Percentiles rank a stretch among this genome's conserved stretches.
Conservation (phyloP, 2,329 filamentous ascomycete genomes). For the Aspergillus cejpii region DNA sequence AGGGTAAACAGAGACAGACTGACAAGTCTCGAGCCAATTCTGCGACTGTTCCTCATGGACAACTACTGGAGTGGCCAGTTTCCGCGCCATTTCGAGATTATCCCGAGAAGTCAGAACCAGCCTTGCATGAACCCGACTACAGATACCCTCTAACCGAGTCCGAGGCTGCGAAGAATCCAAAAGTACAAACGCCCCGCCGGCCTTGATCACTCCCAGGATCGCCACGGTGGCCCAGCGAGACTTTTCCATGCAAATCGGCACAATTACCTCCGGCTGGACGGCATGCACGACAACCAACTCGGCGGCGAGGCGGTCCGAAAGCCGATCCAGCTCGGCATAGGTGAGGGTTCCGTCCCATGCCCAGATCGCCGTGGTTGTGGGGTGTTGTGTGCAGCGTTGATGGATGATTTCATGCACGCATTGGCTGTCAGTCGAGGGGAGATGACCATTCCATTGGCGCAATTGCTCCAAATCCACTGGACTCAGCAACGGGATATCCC, state of each 20-base stretch:
- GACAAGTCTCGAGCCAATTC: too few species aligned
- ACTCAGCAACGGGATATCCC: not conserved
- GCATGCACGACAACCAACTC: not conserved
- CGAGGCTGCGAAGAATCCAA: conserved; percentile 6
- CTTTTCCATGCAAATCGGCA: conserved; percentile 5
- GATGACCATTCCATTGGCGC: conserved; percentile 1
- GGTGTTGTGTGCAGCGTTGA: not conserved
- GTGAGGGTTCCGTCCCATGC: conserved; percentile 9
- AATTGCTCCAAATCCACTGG: not conserved
- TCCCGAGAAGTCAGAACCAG: too few species aligned
- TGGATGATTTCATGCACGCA: not conserved
- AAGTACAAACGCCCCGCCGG: conserved; percentile 5
- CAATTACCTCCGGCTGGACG: not conserved
- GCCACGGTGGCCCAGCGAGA: conserved; percentile 5
- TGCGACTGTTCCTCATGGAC: too few species aligned
- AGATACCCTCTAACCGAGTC: conserved; percentile 1
- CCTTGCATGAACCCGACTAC: not conserved
- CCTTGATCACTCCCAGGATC: conserved; percentile 3
- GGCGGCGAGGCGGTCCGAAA: not conserved
- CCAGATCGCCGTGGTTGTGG: not conserved
- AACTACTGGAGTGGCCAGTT: too few species aligned
- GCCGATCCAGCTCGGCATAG: conserved; percentile 3
- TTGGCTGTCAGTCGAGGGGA: not conserved
- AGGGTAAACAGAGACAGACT: too few species aligned
- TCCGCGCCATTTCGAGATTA: too few species aligned